These are phyloP conservation scores for Collybiopsis luxurians DNA, from an alignment of 768 basidiomycete species.

Conservation along the genomic window DNA sequence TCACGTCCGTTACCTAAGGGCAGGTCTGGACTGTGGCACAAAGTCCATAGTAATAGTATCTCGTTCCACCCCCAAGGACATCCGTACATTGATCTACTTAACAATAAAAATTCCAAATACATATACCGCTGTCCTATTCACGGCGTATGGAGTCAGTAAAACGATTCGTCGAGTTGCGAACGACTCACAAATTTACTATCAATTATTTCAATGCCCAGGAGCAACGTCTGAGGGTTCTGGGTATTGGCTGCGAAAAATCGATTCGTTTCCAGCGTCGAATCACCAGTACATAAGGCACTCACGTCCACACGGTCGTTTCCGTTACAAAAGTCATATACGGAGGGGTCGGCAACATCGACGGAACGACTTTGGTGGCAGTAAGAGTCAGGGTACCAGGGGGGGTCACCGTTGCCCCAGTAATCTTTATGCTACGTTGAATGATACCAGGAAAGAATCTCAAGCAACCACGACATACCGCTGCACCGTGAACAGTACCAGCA, in stretches of 20 bases:
- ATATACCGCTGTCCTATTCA: too few species aligned
- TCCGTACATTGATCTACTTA: too few species aligned
- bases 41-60: too few species aligned
- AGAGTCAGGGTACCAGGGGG: background rate
- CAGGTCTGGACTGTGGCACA: too few species aligned
- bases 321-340: conserved; percentile 1
- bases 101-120: too few species aligned
- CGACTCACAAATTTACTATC: too few species aligned
- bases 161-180: too few species aligned
- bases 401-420: background rate
- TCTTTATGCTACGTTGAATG: background rate
- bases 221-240: background rate
- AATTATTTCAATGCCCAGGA: too few species aligned
- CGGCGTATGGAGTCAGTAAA: too few species aligned
- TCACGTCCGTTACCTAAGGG: background rate
- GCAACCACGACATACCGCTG: background rate
- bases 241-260: background rate
- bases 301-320: conserved; percentile 1
- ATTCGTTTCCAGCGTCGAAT: background rate
- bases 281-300: background rate
- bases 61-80: too few species aligned
- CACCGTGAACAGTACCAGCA: background rate
- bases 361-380: conserved; percentile 1
- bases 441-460: too few species aligned
- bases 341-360: background rate